Base-by-base conservation (phyloP, 2,329 filamentous ascomycete genomes). In the Pleoardoris graminearum region DNA sequence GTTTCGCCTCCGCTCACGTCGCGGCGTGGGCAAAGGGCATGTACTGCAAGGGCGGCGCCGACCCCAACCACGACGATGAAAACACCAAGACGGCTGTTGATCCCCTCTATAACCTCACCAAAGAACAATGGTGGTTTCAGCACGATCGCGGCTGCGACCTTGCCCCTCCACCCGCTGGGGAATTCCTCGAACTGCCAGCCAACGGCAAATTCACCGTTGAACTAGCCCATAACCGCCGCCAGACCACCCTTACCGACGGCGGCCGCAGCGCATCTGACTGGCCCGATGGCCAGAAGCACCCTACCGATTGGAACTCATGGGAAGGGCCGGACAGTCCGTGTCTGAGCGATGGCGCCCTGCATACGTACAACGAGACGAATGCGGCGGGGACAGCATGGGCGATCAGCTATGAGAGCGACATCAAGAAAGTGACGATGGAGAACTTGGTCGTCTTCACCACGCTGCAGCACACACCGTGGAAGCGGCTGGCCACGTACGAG, bases 401-500 rank as follows among this genome's bases (percentile, higher is more conserved):
- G 0, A 82, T 82, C 47, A 78, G 76, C 21, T 82, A 82, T 55
- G 67, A 79, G 51, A 72, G 70, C 7, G 75, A 81, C n/a, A 60
- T 80, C 17, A 62, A 64, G 37, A 69, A 76, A 23, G 78, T 82
- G 3, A 79, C 73, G 3, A 76, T 80, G 69, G 77, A 80, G 39
- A 81, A 81, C 57, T 67, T 82, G n/a, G 77, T 77, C 2, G 78
- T 82, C 3, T 81, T 82, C 54, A 76, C 75, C 0, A 76, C 80
- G 12, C 35, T 61, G 11, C 50, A 58, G 22, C 71, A 72, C 50
- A 74, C 71, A 1, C 72, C 72, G 1, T 75, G 73, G 71, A 70
- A 75, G 50, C 63, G 72, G n/a, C 25, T 70, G 7, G 70, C 74
- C 0, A 70, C 66, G 11, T 76, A 75, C 45, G 49, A 69, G 21